Base-by-base conservation (phyloP, 192 early-diverging fungal genomes). In the Phycomyces nitens region DNA sequence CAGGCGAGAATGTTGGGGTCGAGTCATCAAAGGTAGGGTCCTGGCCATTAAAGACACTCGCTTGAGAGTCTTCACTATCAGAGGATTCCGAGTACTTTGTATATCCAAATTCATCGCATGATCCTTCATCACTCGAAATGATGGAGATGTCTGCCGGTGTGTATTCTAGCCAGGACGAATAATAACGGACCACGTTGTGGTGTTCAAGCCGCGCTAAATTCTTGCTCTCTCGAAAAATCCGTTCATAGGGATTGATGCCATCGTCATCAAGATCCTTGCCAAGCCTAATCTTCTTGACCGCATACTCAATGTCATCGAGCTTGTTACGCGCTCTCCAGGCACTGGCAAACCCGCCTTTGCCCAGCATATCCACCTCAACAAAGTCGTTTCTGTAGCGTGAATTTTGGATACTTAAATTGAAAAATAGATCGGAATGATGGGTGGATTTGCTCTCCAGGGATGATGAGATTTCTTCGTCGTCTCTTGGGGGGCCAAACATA, bases 161-260 rank as follows among this genome's bases (percentile, higher is more conserved):
- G 74, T 72, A 60, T 76, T 98, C 94, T 9, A 98, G 75, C 96
- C 96, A 98, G 27, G 87, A 89, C 21, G 85, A 85, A 72, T 89
- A 94, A 73, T 98, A 98, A 6, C 96, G 77, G 21, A 98, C 92
- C 23, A 98, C 89, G 63, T 97, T 95, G 14, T 80, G 83, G 75
- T 98, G 95, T 56, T 88, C 79, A 52, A 98, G 65, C n/a, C 87
- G 74, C 0, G 95, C 91, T 64, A 94, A 81, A n/a, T 88, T 86
- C 70, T 93, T 96, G 59, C 94, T 92, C 74, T 98, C 95, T 5
- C 95, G 79, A 70, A 96, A 78, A 29, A 92, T 94, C 72, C 89
- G 83, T 24, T 83, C 79, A 41, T 77, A 83, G 2, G 80, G 79
- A 18, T 76, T 47, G n/a, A 60, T 50, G 24, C 62, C 62, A 26